Base-by-base conservation (phyloP, 106 monocot species). In the Platanthera guangdongensis region DNA sequence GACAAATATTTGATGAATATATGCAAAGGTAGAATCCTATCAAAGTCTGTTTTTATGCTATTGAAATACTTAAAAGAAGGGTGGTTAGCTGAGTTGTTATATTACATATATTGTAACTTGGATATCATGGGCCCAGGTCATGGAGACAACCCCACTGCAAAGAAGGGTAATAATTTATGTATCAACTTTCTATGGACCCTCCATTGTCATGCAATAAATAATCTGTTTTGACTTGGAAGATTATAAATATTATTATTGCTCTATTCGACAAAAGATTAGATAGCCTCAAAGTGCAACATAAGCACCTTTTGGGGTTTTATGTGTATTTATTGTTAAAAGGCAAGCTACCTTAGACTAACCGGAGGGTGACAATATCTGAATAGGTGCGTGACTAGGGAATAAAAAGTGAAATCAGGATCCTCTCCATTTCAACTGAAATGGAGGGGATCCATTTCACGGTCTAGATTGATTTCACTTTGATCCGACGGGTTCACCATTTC, bases 1-100 rank as follows among this genome's bases (percentile, higher is more conserved):
- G 93, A 8, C 78, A 52, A 48, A 57, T 85, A 45, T 82, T 93
- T 22, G 96, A 97, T 82, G 89, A 89, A 76, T 82, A 50, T 74
- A 80, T 50, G 69, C 81, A 82, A 71, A 95, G 92, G 95, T 95
- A 80, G 14, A 5, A 13, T 65, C 32, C 9, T 11, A 65, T 19
- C 45, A 51, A 50, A 25, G 7, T 76, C 47, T 60, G 72, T 55
- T 49, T 71, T 39, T 70, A 48, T 15, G 16, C 15, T 48, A 13
- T 48, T 70, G 13, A 1, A 48, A 70, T 65, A 12, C 47, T 15
- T 70, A n/a, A 7, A 32, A 65, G 3, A 19, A 3, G 3, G 4
- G 19, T 0, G 5, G 8, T 9, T 60, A 65, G 32, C 25, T 3
- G 12, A 65, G 18, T 32, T 25, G 11, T 65, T 32, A 65, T 30